Percentiles rank a stretch among this genome's conserved stretches.
Evolutionary conservation across 306 rosid species (phyloP).

Genomic region (Cicer bijugum): DNA sequence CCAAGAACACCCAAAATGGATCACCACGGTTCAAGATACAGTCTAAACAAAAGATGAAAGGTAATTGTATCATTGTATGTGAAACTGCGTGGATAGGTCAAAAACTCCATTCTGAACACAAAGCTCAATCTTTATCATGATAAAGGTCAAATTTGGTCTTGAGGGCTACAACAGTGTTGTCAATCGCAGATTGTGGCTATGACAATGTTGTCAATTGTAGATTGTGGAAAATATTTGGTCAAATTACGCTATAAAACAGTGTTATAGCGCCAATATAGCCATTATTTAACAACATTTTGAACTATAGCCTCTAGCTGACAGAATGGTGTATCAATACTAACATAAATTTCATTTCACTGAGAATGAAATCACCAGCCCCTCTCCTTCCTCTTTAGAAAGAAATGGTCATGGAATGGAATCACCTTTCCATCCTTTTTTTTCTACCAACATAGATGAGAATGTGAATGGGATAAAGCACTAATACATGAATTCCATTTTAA

Average conservation of each 20-base stretch:
- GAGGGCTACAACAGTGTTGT: neutral
- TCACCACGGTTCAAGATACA: neutral
- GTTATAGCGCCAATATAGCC: no score
- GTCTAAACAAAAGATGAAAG: neutral
- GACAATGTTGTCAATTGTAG: no score
- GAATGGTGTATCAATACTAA: neutral
- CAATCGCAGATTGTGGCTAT: no score
- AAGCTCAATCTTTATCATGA: neutral
- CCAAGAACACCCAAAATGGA: neutral
- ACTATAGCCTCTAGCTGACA: no score
- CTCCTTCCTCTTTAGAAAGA: neutral
- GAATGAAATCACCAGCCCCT: neutral
- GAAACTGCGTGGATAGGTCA: neutral
- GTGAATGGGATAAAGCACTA: slow-evolving; percentile 3
- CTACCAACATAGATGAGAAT: neutral
- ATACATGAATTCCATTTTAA: neutral
- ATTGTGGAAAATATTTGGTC: no score
- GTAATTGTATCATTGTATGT: neutral
- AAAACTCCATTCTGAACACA: neutral
- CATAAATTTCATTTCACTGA: neutral
- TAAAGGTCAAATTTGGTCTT: neutral
- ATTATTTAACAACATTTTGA: no score
- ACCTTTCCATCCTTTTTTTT: neutral
- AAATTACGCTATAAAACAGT: no score
- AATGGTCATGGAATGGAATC: slow-evolving; percentile 5